Evolutionary conservation across 371 early-diverging fungal genomes (phyloP), one percentile per base, ranked within the genome.

Genomic region (Mucor piriformis): DNA sequence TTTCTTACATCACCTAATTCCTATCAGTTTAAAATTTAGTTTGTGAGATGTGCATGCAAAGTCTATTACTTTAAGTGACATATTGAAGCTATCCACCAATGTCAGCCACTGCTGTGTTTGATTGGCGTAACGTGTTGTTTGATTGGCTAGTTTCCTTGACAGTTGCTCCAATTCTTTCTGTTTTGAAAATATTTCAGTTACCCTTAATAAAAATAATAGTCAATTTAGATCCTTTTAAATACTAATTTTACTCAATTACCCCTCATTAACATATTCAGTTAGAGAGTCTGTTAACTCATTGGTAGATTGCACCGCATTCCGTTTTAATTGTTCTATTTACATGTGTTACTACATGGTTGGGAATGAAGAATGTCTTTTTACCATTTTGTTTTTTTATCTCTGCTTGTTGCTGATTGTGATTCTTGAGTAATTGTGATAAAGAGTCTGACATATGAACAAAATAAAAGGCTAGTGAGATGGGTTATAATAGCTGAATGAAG

Each of bases 1-100:
- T 90, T 89, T 50, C 84, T 80, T 13, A 92, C 86, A 67, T 92
- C 91, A 21, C 94, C 94, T 13, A 93, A 74, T 62, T 91, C 91
- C 85, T 89, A 18, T 38, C 16, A 15, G 62, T 32, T 10, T 25
- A 38, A 37, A 29, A 13, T 20, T 32, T 12, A 27, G 54, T 42
- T 42, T 3, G 32, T 38, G n/a, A n/a, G 11, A 5, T 35, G 24
- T 32, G 8, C 20, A 51, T 8, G 6, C 13, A 1, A 25, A 6
- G 5, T 29, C 25, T 18, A 29, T 33, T 65, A 82, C 85, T 72
- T 90, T 88, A 15, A 88, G 64, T 21, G 88, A 79, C 6, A 77
- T 66, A 50, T 86, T 86, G 61, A 88, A 83, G 50, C 79, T 72
- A 23, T 81, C 79, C 10, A 90, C 77, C 43, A 86, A 70, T 27